Percentiles rank a stretch among this genome's conserved stretches.
These are phyloP conservation scores for Pseudocercospora ulei DNA, from an alignment of 2,329 filamentous ascomycete species.

Conservation along the genomic window DNA sequence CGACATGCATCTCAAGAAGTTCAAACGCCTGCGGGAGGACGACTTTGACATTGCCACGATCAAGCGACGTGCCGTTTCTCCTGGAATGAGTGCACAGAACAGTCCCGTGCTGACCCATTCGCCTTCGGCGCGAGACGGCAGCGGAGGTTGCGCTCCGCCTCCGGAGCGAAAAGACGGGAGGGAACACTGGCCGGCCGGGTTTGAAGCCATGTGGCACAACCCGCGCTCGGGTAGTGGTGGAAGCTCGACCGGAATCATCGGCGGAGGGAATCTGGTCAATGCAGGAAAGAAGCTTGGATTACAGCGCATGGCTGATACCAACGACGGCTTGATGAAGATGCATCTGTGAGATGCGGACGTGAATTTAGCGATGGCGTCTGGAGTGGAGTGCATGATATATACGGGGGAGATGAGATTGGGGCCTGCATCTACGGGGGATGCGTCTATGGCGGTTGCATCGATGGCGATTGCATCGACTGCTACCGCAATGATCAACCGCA, in stretches of 20 bases:
- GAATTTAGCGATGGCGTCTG: slow-evolving; percentile 15
- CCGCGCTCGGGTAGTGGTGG: slow-evolving; percentile 16
- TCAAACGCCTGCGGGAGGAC: slow-evolving; percentile 76
- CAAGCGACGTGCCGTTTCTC: slow-evolving; percentile 84
- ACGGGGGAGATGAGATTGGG: no score
- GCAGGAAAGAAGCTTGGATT: slow-evolving; percentile 57
- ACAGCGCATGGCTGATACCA: slow-evolving; percentile 92
- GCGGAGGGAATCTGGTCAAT: slow-evolving; percentile 17
- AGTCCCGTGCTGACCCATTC: slow-evolving; percentile 75
- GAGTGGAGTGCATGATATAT: no score
- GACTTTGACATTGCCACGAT: slow-evolving; percentile 81
- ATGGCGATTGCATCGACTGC: no score
- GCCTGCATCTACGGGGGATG: no score
- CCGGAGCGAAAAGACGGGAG: slow-evolving; percentile 39
- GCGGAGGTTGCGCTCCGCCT: slow-evolving; percentile 61
- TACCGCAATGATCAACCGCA: no score
- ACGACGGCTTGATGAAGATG: slow-evolving; percentile 92
- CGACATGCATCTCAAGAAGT: slow-evolving; percentile 32
- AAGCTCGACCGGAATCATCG: slow-evolving; percentile 10
- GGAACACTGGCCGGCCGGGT: slow-evolving; percentile 14
- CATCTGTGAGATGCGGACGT: slow-evolving; percentile 63
- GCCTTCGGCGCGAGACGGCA: slow-evolving; percentile 59
- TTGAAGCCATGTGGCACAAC: slow-evolving; percentile 9
- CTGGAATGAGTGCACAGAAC: slow-evolving; percentile 82
- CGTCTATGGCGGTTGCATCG: no score